phyloP scores from a whole-genome alignment of 176 grass and related monocot genomes.

The Carex pumila region DNA sequence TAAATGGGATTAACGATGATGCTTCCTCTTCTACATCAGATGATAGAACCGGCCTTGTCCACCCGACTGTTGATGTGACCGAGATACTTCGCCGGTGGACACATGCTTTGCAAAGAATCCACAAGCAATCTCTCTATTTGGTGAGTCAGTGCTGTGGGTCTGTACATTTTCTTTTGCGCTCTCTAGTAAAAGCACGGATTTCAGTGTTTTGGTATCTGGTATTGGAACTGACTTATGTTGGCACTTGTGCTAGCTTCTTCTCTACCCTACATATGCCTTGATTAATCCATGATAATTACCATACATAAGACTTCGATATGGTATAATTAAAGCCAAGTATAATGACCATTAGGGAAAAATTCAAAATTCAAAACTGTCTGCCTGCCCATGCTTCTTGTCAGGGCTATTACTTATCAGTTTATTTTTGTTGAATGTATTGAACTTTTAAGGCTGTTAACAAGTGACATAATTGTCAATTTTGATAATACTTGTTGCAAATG shows the following conservation, averaged over 20 bases:
- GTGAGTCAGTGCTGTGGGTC: conserved; percentile 35
- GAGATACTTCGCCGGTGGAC: conserved; percentile 99
- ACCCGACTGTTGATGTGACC: conserved; percentile 83
- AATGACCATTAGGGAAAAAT: background rate
- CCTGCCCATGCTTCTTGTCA: background rate
- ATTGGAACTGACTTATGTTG: background rate
- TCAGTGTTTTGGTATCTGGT: background rate
- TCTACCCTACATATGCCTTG: background rate
- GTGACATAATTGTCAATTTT: background rate
- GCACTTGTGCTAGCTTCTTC: background rate
- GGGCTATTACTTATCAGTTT: background rate
- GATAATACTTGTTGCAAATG: background rate
- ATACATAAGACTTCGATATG: background rate
- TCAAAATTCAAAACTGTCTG: background rate
- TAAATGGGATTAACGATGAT: conserved; percentile 57
- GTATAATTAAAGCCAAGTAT: background rate
- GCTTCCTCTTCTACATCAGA: conserved; percentile 45
- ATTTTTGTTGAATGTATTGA: background rate
- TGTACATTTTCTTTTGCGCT: background rate
- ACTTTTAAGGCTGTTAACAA: background rate
- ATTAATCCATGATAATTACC: background rate
- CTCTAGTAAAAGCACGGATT: background rate
- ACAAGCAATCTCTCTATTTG: conserved; percentile 97
- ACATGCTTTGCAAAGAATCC: conserved; percentile 99
- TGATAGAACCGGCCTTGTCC: conserved; percentile 61